Percentiles rank a stretch among this genome's conserved stretches.
Conservation (phyloP, 768 basidiomycete species). For the Agaricus sinodeliciosus region DNA sequence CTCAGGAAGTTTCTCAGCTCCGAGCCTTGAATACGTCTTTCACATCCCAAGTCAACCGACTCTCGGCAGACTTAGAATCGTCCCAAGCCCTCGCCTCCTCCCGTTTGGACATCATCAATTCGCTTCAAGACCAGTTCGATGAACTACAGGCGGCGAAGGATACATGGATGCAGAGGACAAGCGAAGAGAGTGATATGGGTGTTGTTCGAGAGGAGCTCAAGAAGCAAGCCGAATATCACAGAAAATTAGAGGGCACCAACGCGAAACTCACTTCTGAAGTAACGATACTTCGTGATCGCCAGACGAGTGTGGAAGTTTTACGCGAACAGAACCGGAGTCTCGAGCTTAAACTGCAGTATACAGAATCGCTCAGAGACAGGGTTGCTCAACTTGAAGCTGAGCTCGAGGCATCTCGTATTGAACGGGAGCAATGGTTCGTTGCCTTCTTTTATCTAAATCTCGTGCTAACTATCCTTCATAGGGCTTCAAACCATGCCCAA, state of each 20-base stretch:
- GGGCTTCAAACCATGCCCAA: slow-evolving; percentile 29
- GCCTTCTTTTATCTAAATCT: slow-evolving; percentile 1
- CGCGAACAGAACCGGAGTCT: slow-evolving; percentile 67
- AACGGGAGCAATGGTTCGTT: slow-evolving; percentile 53
- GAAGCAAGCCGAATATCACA: slow-evolving; percentile 56
- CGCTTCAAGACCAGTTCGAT: slow-evolving; percentile 43
- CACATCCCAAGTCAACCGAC: slow-evolving; percentile 33
- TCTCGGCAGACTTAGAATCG: slow-evolving; percentile 38
- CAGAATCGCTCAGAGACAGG: slow-evolving; percentile 50
- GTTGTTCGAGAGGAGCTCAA: slow-evolving; percentile 65
- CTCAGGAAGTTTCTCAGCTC: slow-evolving; percentile 44
- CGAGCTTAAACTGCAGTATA: slow-evolving; percentile 41
- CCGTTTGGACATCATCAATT: slow-evolving; percentile 31
- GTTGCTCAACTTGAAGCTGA: slow-evolving; percentile 57
- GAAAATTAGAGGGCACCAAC: slow-evolving; percentile 54
- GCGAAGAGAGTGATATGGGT: slow-evolving; percentile 48
- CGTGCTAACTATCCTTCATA: slow-evolving; percentile 13
- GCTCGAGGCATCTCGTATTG: slow-evolving; percentile 50
- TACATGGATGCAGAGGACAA: slow-evolving; percentile 18
- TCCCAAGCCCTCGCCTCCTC: slow-evolving; percentile 34
- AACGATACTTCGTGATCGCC: slow-evolving; percentile 41
- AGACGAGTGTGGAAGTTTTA: slow-evolving; percentile 62
- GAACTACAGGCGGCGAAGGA: slow-evolving; percentile 32
- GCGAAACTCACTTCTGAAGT: slow-evolving; percentile 49
- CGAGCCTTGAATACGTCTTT: slow-evolving; percentile 45